phyloP scores from a whole-genome alignment of 805 yeast genomes.

The Barnettozyma sp. region DNA sequence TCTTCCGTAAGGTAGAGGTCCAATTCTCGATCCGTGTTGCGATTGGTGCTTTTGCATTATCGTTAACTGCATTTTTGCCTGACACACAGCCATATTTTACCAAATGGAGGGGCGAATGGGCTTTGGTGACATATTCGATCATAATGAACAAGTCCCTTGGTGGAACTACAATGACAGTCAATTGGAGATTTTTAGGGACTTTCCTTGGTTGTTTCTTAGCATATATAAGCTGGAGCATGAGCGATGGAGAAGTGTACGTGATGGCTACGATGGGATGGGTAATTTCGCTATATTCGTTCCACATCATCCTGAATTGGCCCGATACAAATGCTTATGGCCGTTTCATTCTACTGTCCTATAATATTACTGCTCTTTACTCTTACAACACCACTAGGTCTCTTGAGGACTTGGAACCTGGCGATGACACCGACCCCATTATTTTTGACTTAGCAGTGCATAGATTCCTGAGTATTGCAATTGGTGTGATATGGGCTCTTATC shows the following conservation, averaged over 20 bases:
- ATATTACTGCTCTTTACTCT: conserved; percentile 70
- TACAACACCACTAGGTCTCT: conserved; percentile 53
- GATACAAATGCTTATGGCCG: conserved; percentile 54
- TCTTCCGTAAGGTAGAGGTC: conserved; percentile 57
- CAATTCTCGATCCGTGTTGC: conserved; percentile 79
- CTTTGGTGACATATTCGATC: conserved; percentile 70
- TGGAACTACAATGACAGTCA: conserved; percentile 73
- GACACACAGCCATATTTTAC: conserved; percentile 46
- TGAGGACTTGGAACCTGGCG: conserved; percentile 56
- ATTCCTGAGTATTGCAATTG: conserved; percentile 62
- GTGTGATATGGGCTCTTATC: conserved; percentile 69
- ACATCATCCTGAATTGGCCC: conserved; percentile 63
- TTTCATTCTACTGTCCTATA: conserved; percentile 68
- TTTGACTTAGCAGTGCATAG: conserved; percentile 74
- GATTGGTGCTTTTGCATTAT: conserved; percentile 60
- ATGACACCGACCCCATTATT: conserved; percentile 63
- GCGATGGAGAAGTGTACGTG: conserved; percentile 47
- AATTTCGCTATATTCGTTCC: conserved; percentile 35
- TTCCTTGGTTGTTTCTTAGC: conserved; percentile 64
- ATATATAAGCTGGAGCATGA: conserved; percentile 48
- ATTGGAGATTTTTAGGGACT: conserved; percentile 71
- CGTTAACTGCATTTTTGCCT: conserved; percentile 61
- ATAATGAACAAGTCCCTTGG: conserved; percentile 84
- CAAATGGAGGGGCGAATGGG: conserved; percentile 80
- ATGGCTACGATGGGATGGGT: conserved; percentile 43